Evolutionary conservation across 441 rosid genomes (phyloP), one percentile per base, ranked within the genome.

Genomic region (Populus hybrid): DNA sequence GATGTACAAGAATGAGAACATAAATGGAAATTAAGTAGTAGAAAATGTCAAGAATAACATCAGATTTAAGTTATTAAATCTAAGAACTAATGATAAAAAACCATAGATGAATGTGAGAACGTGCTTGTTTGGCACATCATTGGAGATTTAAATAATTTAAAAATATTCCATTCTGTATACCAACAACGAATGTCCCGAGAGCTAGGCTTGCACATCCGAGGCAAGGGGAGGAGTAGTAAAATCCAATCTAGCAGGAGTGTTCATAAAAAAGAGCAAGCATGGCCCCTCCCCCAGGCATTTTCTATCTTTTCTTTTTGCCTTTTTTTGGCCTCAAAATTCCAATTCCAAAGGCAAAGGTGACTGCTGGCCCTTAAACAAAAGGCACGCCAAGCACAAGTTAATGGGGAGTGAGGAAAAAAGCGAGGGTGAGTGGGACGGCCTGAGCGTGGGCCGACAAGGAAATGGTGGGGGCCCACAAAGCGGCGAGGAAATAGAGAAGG

Each of bases 371-470:
- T 59, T 50, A 71, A 78, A 75, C 80, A 67, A 81, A 79, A 18
- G 81, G 59, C 88, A 86, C 88, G 90, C 86, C 83, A 79, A 84
- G 88, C 88, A 86, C 88, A 72, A 82, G 86, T 73, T 59, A 82
- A 85, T 83, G 57, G 82, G 82, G 83, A 81, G 69, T 69, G 85
- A 76, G 75, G 66, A 70, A 76, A 79, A 74, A 74, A 68, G 81
- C 63, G 80, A 70, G 82, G 68, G 77, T 75, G 82, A 64, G 81
- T 75, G 77, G 79, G 84, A 70, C 46, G 83, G 76, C 81, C 85
- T 81, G 68, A 76, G 93, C 86, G 90, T 90, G 93, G 89, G 90
- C 93, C 92, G 92, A 89, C 92, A 88, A 75, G 46, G 2, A 42
- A 74, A 18, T 71, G 65, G 73, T 6, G 83, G 96, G 89, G 89